Evolutionary conservation across 2,329 filamentous ascomycete species (phyloP).

Genomic region (Aureobasidium sp.): DNA sequence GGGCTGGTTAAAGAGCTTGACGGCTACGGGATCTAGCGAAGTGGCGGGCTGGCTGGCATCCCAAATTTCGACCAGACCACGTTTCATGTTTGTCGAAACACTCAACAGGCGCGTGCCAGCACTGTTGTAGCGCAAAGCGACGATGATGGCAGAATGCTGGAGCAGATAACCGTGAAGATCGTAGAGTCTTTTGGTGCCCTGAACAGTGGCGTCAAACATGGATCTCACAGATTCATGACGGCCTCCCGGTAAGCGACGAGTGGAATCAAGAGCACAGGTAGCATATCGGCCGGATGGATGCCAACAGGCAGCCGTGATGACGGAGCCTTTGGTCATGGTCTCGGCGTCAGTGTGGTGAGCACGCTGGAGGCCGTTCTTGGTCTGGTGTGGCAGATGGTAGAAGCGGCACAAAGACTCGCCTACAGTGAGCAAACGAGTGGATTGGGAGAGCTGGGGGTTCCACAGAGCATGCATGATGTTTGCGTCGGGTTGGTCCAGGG

Average conservation of each 20-base stretch:
- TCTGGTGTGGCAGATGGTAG: conserved; percentile 22
- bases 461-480: conserved; percentile 23
- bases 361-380: background rate
- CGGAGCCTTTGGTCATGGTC: conserved; percentile 19
- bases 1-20: conserved; percentile 32
- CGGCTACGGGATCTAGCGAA: conserved; percentile 28
- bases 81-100: conserved; percentile 21
- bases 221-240: conserved; percentile 16
- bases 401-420: conserved; percentile 27
- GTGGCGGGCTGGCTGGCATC: conserved; percentile 5
- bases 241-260: conserved; percentile 15
- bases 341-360: conserved; percentile 20
- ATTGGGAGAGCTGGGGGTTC: conserved; percentile 20
- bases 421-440: conserved; percentile 23
- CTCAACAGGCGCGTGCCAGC: conserved; percentile 24
- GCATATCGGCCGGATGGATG: conserved; percentile 25
- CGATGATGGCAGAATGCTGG: conserved; percentile 22
- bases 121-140: conserved; percentile 24
- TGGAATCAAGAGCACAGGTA: conserved; percentile 22
- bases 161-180: conserved; percentile 17
- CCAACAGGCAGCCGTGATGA: conserved; percentile 27
- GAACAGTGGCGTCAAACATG: conserved; percentile 18
- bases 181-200: conserved; percentile 11
- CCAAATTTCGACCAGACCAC: conserved; percentile 26
- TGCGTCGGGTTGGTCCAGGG: conserved; percentile 23